Evolutionary conservation across 2,329 filamentous ascomycete species (phyloP).

Genomic region (Metarhizium brunneum): DNA sequence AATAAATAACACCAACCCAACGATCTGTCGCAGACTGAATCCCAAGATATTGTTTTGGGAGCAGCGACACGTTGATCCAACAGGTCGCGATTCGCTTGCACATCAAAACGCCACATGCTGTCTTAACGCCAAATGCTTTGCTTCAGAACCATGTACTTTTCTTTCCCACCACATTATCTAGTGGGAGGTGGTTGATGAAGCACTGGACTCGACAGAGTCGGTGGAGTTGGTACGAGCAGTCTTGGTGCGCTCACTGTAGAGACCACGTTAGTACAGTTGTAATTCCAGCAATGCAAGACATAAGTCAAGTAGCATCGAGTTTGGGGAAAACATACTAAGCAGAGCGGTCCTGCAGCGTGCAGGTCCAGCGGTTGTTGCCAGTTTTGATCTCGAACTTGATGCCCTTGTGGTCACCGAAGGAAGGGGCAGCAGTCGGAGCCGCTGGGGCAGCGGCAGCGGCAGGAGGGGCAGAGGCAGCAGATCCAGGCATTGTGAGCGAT

Average conservation of each 20-base stretch:
- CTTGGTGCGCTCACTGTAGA: slow-evolving; percentile 30
- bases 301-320: neutral
- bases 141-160: neutral
- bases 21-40: too few species aligned
- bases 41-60: too few species aligned
- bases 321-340: slow-evolving; percentile 28
- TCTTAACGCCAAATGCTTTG: neutral
- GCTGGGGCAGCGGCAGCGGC: slow-evolving; percentile 9
- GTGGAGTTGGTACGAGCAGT: slow-evolving; percentile 25
- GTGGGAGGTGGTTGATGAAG: slow-evolving; percentile 14
- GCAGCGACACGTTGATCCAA: neutral
- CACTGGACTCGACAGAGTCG: slow-evolving; percentile 23
- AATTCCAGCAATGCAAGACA: too few species aligned
- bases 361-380: slow-evolving; percentile 28
- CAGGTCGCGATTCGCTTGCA: neutral
- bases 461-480: slow-evolving; percentile 8
- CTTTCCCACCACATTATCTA: neutral
- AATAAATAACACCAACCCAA: too few species aligned
- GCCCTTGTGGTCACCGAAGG: slow-evolving; percentile 27
- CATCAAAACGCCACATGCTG: neutral
- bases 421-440: slow-evolving; percentile 10
- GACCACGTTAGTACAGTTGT: slow-evolving; percentile 9
- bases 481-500: slow-evolving; percentile 10
- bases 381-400: slow-evolving; percentile 39
- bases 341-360: slow-evolving; percentile 34